Base-by-base conservation (phyloP, 73 alveolate species). In the Stentor roeselii region DNA sequence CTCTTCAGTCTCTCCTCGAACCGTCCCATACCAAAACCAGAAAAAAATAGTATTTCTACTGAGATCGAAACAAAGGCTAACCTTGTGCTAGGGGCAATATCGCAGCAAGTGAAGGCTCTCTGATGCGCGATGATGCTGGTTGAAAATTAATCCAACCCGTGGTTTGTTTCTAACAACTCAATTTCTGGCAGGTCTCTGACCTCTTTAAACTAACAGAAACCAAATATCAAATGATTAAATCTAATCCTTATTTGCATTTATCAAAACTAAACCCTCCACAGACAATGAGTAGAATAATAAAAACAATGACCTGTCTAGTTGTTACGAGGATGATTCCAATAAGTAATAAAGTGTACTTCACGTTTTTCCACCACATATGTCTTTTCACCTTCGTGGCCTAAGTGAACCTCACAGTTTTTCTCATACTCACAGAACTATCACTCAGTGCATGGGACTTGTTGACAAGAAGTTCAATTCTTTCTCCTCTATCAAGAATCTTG, bases 101-200 rank as follows among this genome's bases (percentile, higher is more conserved):
- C 95, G 98, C 91, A 91, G 95, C 95, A 91, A 84, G 93, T 93
- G 98, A 93, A 95, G 98, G 94, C 88, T 88, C 83, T 93, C 98
- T 95, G 98, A 93, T 93, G 96, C 95, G 96, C 98, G 93, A 91
- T 93, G 95, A 89, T 93, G 98, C 98, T 93, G 91, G 85, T 93
- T 93, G 98, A 91, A 88, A 93, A 93, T 96, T 93, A 93, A 87
- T 88, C 95, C 96, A 89, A 91, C 78, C 86, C 67, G 95, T 92
- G 95, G 90, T 77, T 84, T 50, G 75, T 88, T 90, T 85, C 89
- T 85, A 86, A 42, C 40, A 90, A 83, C 89, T 95, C 98, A 93
- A 93, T 93, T 93, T 93, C 93, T 93, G 98, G 60, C 86, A 95
- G 98, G 98, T 90, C 93, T 85, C 83, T 82, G 92, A 89, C 93